A percentile compares a stretch with the other conserved stretches of the same genome.
phyloP scores from a whole-genome alignment of 106 monocot genomes.

The Dendrobium officinale region DNA sequence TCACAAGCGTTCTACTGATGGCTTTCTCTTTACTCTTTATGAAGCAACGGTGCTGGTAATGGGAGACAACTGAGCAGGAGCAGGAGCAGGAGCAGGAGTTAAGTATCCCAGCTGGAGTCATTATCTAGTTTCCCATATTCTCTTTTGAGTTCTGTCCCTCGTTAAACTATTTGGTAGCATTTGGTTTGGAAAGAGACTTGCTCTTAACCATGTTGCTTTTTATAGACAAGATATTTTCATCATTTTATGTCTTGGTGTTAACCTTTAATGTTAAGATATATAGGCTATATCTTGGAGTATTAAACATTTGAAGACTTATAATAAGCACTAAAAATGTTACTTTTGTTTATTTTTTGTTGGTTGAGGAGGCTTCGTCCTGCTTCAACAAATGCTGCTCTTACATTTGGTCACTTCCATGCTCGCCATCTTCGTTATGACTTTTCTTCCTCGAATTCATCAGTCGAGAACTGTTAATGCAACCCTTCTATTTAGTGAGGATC shows the following conservation, averaged over 20 bases:
- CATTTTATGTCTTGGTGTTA: background rate
- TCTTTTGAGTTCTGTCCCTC: background rate
- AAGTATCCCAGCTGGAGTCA: background rate
- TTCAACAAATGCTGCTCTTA: conserved; percentile 1
- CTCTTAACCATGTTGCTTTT: background rate
- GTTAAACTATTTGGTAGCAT: background rate
- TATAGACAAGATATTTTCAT: no score
- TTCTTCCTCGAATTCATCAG: background rate
- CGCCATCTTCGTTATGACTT: background rate
- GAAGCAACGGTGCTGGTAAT: background rate
- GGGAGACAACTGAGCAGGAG: conserved; percentile 9
- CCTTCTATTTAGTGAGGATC: background rate
- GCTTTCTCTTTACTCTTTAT: background rate
- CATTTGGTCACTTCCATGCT: conserved; percentile 1
- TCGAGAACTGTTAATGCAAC: background rate
- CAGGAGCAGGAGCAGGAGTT: conserved; percentile 11
- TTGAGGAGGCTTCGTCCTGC: conserved; percentile 10
- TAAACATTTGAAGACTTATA: background rate
- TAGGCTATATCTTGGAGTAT: background rate
- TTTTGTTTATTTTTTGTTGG: conserved; percentile 1
- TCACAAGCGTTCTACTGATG: background rate
- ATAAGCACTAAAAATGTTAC: conserved; percentile 3
- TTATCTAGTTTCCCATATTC: background rate
- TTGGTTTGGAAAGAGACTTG: background rate
- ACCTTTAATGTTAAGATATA: background rate